Conservation (phyloP, 2,329 filamentous ascomycete species). For the Zalaria sp. region DNA sequence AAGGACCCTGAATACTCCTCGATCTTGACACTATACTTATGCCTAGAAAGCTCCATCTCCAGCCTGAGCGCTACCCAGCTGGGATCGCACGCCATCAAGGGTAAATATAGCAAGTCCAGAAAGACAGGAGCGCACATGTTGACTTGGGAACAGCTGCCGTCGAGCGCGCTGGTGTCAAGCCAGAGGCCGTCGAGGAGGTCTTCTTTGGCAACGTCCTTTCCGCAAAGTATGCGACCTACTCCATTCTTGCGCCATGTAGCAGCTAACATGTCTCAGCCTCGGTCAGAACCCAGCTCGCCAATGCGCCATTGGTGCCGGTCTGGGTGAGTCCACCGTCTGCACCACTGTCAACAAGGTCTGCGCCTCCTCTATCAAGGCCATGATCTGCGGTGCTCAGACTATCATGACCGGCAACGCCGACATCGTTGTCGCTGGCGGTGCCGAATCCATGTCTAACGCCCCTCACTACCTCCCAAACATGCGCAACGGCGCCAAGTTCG, state of each 20-base stretch:
- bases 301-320: constrained; percentile 78
- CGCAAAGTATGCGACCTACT: constrained; percentile 54
- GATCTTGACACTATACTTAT: background rate
- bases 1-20: constrained; percentile 17
- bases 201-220: constrained; percentile 98
- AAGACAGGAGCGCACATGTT: background rate
- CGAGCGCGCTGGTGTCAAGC: constrained; percentile 74
- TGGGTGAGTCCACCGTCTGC: constrained; percentile 63
- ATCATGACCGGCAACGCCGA: constrained; percentile 94
- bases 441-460: constrained; percentile 97
- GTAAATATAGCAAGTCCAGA: constrained; percentile 30
- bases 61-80: constrained; percentile 77
- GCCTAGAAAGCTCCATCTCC: constrained; percentile 58
- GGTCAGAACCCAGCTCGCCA: constrained; percentile 95
- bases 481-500: constrained; percentile 83
- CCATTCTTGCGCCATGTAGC: background rate
- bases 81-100: constrained; percentile 83
- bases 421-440: constrained; percentile 83
- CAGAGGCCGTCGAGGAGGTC: constrained; percentile 85
- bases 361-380: constrained; percentile 85
- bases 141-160: constrained; percentile 46
- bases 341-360: constrained; percentile 99
- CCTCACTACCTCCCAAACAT: constrained; percentile 89
- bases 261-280: constrained; percentile 41
- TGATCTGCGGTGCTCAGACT: constrained; percentile 88